Base-by-base conservation (phyloP, 805 yeast genomes). In the Kazachstania psychrophila region DNA sequence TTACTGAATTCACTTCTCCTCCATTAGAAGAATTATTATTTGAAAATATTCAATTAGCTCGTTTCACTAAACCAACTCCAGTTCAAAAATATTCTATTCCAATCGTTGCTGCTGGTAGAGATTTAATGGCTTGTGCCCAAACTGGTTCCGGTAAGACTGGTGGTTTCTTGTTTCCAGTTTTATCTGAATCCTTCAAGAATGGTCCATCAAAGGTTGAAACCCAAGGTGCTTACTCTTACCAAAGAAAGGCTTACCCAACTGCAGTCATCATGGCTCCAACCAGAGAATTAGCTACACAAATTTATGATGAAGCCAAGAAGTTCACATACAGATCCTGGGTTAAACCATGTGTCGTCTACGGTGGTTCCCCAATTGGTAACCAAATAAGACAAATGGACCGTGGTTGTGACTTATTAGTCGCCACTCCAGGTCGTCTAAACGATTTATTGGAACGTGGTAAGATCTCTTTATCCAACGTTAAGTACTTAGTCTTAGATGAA, bases 61-160 rank as follows among this genome's bases (percentile, higher is more conserved):
- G 95, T 65, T 92, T 89, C 72, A 77, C 84, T 47, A 86, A 75
- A 65, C 98, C 98, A 59, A 92, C 99, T 24, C 98, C 95, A 35
- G 95, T 85, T 40, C 95, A 85, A 64, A 86, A 86, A 66, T 85
- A 85, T 72, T 86, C 95, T 31, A 81, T 86, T 46, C 95, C 95
- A 49, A 85, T 86, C 47, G 89, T 86, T 48, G 85, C 89, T 42
- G 77, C 70, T 42, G 86, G 88, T 54, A 77, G 95, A 66, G 95
- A 85, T 66, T 73, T 85, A 66, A 86, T 85, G 95, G 95, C 95
- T 25, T 86, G 95, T 75, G 95, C 95, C 42, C 95, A 86, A 71
- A 85, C 95, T 51, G 95, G 95, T 80, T 88, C 97, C 41, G 99
- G 99, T 76, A 92, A 92, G 71, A 92, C 99, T 60, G 98, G 97